Percentiles rank a stretch among this genome's conserved stretches.
These are phyloP conservation scores for Cytospora schulzeri DNA, from an alignment of 2,329 filamentous ascomycete species.

Conservation along the genomic window DNA sequence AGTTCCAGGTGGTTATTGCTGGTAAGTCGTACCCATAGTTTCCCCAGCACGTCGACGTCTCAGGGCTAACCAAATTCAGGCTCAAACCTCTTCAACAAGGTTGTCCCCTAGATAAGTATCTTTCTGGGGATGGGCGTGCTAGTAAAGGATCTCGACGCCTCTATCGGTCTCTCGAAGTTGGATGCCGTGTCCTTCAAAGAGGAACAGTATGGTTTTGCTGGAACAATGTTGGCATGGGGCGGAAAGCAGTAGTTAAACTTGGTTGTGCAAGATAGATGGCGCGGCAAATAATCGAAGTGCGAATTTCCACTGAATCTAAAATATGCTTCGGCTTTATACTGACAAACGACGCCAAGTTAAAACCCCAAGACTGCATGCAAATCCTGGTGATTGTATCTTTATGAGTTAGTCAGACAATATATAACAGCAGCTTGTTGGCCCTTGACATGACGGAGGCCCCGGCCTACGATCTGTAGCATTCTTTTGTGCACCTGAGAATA, in stretches of 20 bases:
- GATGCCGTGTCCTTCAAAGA: background rate
- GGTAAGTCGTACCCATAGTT: conserved; percentile 1
- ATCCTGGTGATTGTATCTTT: too few species aligned
- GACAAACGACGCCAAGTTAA: too few species aligned
- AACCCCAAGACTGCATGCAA: background rate
- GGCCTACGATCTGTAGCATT: too few species aligned
- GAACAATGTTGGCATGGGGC: background rate
- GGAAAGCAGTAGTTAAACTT: background rate
- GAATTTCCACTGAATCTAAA: background rate
- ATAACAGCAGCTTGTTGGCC: too few species aligned
- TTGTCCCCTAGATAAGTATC: background rate
- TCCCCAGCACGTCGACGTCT: background rate
- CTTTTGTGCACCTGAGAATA: too few species aligned
- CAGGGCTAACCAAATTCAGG: background rate
- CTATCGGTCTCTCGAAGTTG: background rate
- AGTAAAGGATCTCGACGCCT: background rate
- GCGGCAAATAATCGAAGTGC: background rate
- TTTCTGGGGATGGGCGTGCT: background rate
- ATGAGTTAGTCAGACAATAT: too few species aligned
- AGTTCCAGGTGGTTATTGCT: conserved; percentile 10
- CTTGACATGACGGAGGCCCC: too few species aligned
- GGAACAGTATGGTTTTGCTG: background rate
- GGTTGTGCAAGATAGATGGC: background rate
- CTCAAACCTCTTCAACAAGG: background rate
- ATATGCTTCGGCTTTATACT: too few species aligned